Percentiles rank a stretch among this genome's conserved stretches.
These are phyloP conservation scores for Geotrichum cucujoidarum DNA, from an alignment of 1,139 yeast genomes.

Conservation along the genomic window DNA sequence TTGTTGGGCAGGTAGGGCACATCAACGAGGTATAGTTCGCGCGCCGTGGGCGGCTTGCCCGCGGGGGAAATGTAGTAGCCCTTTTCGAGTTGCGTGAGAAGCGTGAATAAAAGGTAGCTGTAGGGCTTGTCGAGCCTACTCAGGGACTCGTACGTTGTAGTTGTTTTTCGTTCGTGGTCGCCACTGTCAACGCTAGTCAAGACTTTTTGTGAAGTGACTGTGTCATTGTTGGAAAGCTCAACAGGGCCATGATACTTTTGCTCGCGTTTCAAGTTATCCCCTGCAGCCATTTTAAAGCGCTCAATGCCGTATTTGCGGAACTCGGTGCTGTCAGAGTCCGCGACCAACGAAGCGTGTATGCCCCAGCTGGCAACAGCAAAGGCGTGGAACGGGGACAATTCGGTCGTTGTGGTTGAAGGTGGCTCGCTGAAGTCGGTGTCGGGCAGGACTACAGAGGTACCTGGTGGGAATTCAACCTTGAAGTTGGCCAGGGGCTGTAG, in stretches of 20 bases:
- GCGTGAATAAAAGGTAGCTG: conserved; percentile 63
- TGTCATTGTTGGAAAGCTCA: conserved; percentile 22
- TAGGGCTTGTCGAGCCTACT: conserved; percentile 41
- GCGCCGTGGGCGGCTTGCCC: conserved; percentile 48
- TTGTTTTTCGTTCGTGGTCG: neutral
- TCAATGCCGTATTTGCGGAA: conserved; percentile 58
- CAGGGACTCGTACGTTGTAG: neutral
- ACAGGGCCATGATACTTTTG: conserved; percentile 49
- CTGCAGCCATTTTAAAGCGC: conserved; percentile 68
- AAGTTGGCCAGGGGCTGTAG: conserved; percentile 50
- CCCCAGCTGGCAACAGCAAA: conserved; percentile 76
- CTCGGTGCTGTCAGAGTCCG: conserved; percentile 69
- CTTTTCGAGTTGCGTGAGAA: conserved; percentile 61
- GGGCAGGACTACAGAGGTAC: conserved; percentile 31
- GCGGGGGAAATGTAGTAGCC: conserved; percentile 68
- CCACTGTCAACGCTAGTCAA: neutral
- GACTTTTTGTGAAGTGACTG: conserved; percentile 8
- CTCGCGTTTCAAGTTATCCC: conserved; percentile 44
- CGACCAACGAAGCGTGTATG: conserved; percentile 78
- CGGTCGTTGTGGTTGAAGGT: conserved; percentile 5
- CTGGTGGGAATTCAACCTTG: conserved; percentile 50
- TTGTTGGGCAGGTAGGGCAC: conserved; percentile 41
- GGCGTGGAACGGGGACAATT: conserved; percentile 7
- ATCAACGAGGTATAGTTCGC: conserved; percentile 49
- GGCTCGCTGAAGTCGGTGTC: conserved; percentile 11